Evolutionary conservation across 805 yeast genomes (phyloP), one percentile per base, ranked within the genome.

Genomic region (Candida boleticola): DNA sequence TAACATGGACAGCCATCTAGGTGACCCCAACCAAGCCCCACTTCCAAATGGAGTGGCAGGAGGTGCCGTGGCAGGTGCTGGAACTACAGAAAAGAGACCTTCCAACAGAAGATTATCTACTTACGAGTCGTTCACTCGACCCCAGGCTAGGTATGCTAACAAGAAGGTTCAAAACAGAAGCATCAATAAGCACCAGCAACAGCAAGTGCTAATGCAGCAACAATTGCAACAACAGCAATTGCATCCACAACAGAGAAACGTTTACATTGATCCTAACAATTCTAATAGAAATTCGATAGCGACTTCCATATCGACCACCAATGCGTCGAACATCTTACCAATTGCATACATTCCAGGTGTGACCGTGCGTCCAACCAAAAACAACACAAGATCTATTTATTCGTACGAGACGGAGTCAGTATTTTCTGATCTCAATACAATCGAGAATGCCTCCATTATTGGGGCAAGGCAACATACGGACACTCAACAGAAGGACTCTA

Each of bases 301-400:
- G 6, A 77, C 85, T 23, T 77, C 89, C 5, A 77, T 83, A 11
- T 66, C 73, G 29, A 71, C 83, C 37, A 83, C 93, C 9, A 80
- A 84, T 52, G 95, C 95, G 3, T 85, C 95, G 11, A 89, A 90
- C 61, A 82, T 90, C 49, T 76, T 90, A 46, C 96, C 96, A 16
- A 84, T 92, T 43, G 96, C 96, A 2, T 90, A 89, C 58, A 87
- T 90, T 45, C 98, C 97, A 0, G 97, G 97, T 29, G 97, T 89
- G 35, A 86, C 89, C 3, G 79, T 80, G 18, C 69, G 83, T 20
- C 73, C 77, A 36, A 68, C 72, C 6, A 64, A 64, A 41, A 66
- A 69, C 51, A 66, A 68, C 63, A 53, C 71, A 50, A 50, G 76
- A 56, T 52, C 74, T 55, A 56, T 76, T 53, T 54, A 75, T 63